Evolutionary conservation across 2,329 filamentous ascomycete species (phyloP), one percentile per base, ranked within the genome.

Genomic region (Colletotrichum sp.): DNA sequence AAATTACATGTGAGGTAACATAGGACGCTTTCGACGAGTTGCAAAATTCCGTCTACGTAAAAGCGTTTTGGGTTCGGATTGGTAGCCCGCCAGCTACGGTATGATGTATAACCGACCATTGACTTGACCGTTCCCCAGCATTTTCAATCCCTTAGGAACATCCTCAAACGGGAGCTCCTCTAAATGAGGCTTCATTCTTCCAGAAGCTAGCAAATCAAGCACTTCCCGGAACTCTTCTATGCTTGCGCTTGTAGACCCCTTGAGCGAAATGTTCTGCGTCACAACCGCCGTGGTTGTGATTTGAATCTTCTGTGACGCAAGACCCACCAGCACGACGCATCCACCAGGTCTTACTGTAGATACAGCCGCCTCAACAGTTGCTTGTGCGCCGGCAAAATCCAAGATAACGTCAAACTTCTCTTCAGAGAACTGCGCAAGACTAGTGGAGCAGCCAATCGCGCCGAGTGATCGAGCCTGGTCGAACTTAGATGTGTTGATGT

Each of bases 361-460:
- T 8, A 70, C 13, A 11, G 69, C 69, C 5, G 21, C 33, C 34
- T 72, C 68, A 7, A 75, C 63, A 24, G 69, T 73, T 13, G 36
- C 15, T 57, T 68, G 61, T 1, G 69, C 62, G n/a, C 72, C 65
- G 3, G 57, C 74, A 58, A 74, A 74, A n/a, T 74, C 69, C 13
- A 76, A 15, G 13, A 74, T 38, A 2, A 72, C 69, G 29, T 76
- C 72, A 34, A 76, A 69, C 1, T 3, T 58, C 54, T 71, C 51
- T 31, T 18, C 4, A 8, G 13, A 38, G 69, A 63, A 2, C 8
- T 8, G 2, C 1, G 11, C 21, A 74, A 31, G 16, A 36, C 63
- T 4, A 3, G 33, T 38, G 8, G 65, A 61, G 27, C 64, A 74
- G 7, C 34, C 54, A 16, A 57, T 4, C 6, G 69, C 69, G 31